Evolutionary conservation across 148 eudicot genomes (phyloP).

Genomic region (Camellia sinensis): DNA sequence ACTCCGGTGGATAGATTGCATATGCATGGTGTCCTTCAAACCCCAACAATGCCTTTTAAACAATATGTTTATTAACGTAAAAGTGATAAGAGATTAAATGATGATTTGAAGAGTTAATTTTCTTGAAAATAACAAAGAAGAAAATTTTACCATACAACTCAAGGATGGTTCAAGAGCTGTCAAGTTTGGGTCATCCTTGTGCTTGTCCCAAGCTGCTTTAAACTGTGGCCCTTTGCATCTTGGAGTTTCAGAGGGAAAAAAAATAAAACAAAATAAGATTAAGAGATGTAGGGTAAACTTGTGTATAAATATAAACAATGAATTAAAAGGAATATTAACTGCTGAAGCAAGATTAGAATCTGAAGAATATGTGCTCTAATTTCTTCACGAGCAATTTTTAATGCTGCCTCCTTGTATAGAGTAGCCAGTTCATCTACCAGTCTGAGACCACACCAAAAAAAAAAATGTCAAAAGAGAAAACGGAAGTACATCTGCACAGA

Average conservation of each 20-base stretch:
- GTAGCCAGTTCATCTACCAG: conserved; percentile 73
- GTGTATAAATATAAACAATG: background rate
- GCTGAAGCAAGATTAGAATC: conserved; percentile 59
- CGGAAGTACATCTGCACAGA: background rate
- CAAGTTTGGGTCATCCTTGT: conserved; percentile 80
- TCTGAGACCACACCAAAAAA: conserved; percentile 37
- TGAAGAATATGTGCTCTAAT: conserved; percentile 56
- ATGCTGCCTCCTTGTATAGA: conserved; percentile 73
- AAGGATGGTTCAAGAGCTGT: conserved; percentile 42
- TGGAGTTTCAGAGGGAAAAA: conserved; percentile 10
- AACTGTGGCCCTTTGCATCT: conserved; percentile 78
- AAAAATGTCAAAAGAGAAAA: conserved; percentile 4
- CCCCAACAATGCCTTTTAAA: background rate
- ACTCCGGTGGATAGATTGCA: background rate
- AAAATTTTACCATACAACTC: conserved; percentile 27
- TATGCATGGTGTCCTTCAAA: background rate
- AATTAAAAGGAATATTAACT: conserved; percentile 41
- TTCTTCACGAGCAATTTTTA: conserved; percentile 64
- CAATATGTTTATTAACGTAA: background rate
- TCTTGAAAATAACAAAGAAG: background rate
- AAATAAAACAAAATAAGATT: background rate
- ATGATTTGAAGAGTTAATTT: background rate
- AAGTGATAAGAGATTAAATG: no score
- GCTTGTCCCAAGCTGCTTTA: conserved; percentile 68
- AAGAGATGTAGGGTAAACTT: background rate